Base-by-base conservation (phyloP, 331 rosid species). In the Rhamnella rubrinervis region DNA sequence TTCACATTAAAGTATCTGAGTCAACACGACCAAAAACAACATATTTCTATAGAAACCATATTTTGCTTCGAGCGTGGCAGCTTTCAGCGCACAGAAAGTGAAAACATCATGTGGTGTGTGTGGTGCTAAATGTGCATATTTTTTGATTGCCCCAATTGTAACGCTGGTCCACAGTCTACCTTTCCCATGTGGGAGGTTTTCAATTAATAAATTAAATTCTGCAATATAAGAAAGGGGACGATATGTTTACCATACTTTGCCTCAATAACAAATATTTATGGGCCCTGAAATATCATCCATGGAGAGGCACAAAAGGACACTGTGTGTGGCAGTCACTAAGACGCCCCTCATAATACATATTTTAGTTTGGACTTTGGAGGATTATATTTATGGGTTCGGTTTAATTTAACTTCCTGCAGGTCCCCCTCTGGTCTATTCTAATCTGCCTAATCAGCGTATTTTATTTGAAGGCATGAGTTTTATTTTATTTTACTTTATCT, bases 71-170 rank as follows among this genome's bases (percentile, higher is more conserved):
- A 23, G 44, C 41, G 23, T 17, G 59, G 65, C 70, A 68, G 55
- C 75, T 68, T 68, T 62, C 28, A 46, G 44, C 55, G 52, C 53
- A 53, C 26, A 10, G 57, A 70, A 70, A 37, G 40, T 70, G 66
- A 76, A 47, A 72, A 65, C 21, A 60, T 65, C 77, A 60, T 59
- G 81, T 71, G 75, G 39, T 9, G 18, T 58, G 18, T 58, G 67
- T 49, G 41, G 72, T 58, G 49, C 64, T 7, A 41, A 40, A 28
- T 50, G 37, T 6, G 6, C 31, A 21, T 4, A 2, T 31, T 3
- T 26, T 47, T 58, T 51, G 68, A 23, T 65, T 21, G 26, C 19
- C 63, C 49, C 38, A 26, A 21, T 50, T 23, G 8, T 9, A 53
- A 25, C 38, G 28, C 46, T 62, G 75, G 62, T 50, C 71, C 74